phyloP scores from a whole-genome alignment of 495 filamentous ascomycete genomes.

The Aspergillus conjunctus region DNA sequence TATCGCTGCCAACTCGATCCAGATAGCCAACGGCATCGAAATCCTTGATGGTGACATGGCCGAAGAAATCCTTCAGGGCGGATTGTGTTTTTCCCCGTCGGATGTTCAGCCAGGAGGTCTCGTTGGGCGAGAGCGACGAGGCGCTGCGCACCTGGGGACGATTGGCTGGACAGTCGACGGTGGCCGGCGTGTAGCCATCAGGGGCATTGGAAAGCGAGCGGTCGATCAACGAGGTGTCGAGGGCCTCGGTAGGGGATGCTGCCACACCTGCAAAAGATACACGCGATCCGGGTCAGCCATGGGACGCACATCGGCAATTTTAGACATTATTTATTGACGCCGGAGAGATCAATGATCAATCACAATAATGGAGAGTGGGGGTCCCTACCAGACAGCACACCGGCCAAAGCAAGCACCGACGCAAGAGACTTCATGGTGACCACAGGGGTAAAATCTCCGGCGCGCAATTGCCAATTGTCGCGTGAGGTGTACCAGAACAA shows the following conservation, averaged over 20 bases:
- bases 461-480: constrained; percentile 1
- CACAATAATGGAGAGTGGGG: background rate
- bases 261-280: constrained; percentile 4
- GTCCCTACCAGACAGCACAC: constrained; percentile 34
- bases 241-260: background rate
- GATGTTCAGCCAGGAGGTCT: constrained; percentile 66
- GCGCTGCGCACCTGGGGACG: constrained; percentile 59
- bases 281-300: constrained; percentile 1
- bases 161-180: constrained; percentile 42
- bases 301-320: background rate
- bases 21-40: constrained; percentile 79
- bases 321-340: too few relatives aligned
- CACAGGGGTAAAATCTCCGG: background rate
- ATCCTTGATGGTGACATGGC: constrained; percentile 68
- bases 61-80: constrained; percentile 74
- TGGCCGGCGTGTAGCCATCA: constrained; percentile 47
- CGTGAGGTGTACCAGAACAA: constrained; percentile 5
- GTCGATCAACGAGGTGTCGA: background rate
- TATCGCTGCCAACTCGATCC: constrained; percentile 54
- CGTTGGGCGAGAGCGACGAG: constrained; percentile 60
- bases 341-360: background rate
- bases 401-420: constrained; percentile 32
- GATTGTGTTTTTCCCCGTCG: constrained; percentile 57
- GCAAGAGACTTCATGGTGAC: constrained; percentile 31
- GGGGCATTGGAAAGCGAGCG: constrained; percentile 48